Base-by-base conservation (phyloP, 1,284 basidiomycete genomes). In the Fomes fomentarius region DNA sequence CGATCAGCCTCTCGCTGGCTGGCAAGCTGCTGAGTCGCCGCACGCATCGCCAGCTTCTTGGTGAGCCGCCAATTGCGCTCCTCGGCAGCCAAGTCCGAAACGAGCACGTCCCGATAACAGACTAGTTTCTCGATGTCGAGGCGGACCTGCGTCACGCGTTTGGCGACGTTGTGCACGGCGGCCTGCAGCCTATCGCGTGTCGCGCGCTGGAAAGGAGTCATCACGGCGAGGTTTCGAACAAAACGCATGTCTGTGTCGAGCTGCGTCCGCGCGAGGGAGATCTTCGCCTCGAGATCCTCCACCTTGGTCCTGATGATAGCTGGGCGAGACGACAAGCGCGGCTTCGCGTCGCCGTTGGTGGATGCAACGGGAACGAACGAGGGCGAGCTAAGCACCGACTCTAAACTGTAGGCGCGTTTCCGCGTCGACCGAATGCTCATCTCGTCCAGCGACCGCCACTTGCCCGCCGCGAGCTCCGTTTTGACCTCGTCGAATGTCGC, bases 401-500 rank as follows among this genome's bases (percentile, higher is more conserved):
- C 71, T n/a, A 72, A 56, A 55, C 71, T 73, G 25, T 66, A 63
- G 3, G 71, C 70, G 12, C 72, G 70, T 14, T 67, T 67, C 4
- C 71, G 67, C 8, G 55, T 54, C 15, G 63, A 51, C 35, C 54
- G 64, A 38, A 62, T 38, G 43, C 61, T 60, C 30, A 62, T 45
- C 10, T 62, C 66, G 37, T 72, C 71, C 4, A 56, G 34, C 9
- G 64, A 53, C 43, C 63, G 67, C 60, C 66, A 66, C 14, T 69
- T 70, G 2, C 74, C 76, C 21, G 82, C 77, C 0, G 88, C 89
- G 39, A 94, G 76, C 65, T 92, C 88, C 2, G 89, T 88, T 70
- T 94, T 94, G 61, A 96, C 90, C 61, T 88, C 82, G 63, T 93
- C 87, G 66, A 94, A 94, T 0, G 91, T 91, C 17, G 87, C 85